Evolutionary conservation across 2,329 filamentous ascomycete species (phyloP), one percentile per base, ranked within the genome.

Genomic region (Pseudocercospora crystallina): DNA sequence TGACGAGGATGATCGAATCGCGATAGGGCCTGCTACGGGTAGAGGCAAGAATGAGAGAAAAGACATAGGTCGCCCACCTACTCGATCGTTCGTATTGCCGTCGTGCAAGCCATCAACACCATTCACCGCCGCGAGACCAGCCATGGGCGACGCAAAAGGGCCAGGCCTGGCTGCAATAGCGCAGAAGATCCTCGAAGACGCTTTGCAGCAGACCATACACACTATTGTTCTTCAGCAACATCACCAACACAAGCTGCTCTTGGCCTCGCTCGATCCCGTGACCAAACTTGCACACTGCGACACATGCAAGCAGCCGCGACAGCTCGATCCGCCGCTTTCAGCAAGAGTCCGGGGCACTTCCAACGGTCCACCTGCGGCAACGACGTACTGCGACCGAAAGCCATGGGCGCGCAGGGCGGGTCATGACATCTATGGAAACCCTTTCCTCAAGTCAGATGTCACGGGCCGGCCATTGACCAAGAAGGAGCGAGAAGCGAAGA

Each of bases 381-480:
- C 64, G 1, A 82, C 85, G 59, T 91, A 90, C 76, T 92, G 88
- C 78, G 89, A 88, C 70, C 84, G 84, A 58, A 83, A 86, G 54
- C 87, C 87, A 0, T 91, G 86, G 75, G 87, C 89, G 54, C 82
- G 88, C 60, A 85, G 87, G 66, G 77, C 83, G 2, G 86, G 86
- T 53, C 87, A 84, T 71, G 87, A 92, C 69, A 89, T 91, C 58
- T 90, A 90, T 69, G 87, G 86, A 43, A 89, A 90, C 70, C 88
- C 86, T 26, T 91, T 88, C 80, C 84, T 88, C 11, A 84, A 83
- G 13, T 85, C 86, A 15, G 83, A 84, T 15, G 83, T 83, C 11
- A 66, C 65, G 5, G 64, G 64, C 17, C 63, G 68, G 11, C 67
- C 67, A 0, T 80, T 86, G 53, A 87, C 86, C 53, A 88, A 87